These are phyloP conservation scores for Xylaria sp. DNA, from an alignment of 2,329 filamentous ascomycete species.

Conservation along the genomic window DNA sequence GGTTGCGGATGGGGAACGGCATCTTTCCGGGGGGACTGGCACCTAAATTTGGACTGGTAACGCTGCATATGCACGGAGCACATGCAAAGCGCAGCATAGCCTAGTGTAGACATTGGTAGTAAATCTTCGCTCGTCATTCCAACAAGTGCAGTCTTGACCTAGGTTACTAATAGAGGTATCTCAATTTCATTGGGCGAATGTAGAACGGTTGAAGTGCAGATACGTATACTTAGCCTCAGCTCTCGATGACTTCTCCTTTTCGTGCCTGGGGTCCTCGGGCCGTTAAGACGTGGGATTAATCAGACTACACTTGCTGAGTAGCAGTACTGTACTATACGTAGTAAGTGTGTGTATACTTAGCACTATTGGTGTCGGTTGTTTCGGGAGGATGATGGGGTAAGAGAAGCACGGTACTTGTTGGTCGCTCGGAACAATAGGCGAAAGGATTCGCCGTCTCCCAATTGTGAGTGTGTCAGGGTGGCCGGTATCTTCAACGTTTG, in stretches of 20 bases:
- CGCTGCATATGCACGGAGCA: constrained; percentile 11
- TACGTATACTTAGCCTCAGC: background rate
- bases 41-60: constrained; percentile 26
- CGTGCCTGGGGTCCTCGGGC: constrained; percentile 9
- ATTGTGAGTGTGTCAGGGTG: background rate
- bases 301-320: no score
- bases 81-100: background rate
- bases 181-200: no score
- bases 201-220: no score
- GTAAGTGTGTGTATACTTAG: background rate
- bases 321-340: background rate
- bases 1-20: background rate
- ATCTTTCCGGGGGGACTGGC: background rate
- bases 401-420: constrained; percentile 33
- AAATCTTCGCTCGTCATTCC: background rate
- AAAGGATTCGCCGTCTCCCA: constrained; percentile 17
- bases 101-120: background rate
- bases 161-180: constrained; percentile 11
- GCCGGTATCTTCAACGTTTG: background rate
- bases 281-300: constrained; percentile 2
- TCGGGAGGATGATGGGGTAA: constrained; percentile 22
- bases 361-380: constrained; percentile 2
- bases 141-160: constrained; percentile 6
- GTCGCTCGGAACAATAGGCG: constrained; percentile 31
- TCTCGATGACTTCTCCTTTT: constrained; percentile 9